Percentiles rank a stretch among this genome's conserved stretches.
These are phyloP conservation scores for Coleophoma cylindrospora DNA, from an alignment of 2,329 filamentous ascomycete species.

Conservation along the genomic window DNA sequence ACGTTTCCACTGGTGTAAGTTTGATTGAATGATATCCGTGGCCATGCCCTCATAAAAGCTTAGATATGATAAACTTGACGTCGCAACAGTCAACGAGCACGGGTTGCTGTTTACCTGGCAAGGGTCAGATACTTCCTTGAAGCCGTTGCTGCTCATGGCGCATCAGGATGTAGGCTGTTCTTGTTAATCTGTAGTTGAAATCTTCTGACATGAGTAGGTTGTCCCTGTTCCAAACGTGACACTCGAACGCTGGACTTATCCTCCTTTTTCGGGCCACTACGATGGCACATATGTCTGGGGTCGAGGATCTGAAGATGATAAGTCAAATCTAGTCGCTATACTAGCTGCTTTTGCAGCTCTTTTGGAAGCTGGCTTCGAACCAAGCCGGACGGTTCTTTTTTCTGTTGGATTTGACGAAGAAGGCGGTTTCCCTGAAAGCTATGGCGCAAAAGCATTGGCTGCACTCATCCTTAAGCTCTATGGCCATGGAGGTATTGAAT, in stretches of 20 bases:
- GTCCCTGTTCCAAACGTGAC: constrained; percentile 51
- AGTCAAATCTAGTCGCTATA: constrained; percentile 53
- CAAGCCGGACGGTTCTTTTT: constrained; percentile 49
- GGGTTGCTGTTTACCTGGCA: constrained; percentile 55
- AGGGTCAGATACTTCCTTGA: constrained; percentile 44
- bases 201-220: background rate
- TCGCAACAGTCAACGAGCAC: constrained; percentile 50
- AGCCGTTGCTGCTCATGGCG: constrained; percentile 52
- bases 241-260: constrained; percentile 48
- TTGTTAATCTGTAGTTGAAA: background rate
- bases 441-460: constrained; percentile 46
- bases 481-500: constrained; percentile 25
- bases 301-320: constrained; percentile 54
- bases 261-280: constrained; percentile 53
- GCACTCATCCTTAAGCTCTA: constrained; percentile 41
- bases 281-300: constrained; percentile 58
- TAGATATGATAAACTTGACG: constrained; percentile 6
- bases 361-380: constrained; percentile 43
- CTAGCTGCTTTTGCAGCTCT: constrained; percentile 52
- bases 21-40: background rate
- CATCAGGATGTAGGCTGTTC: constrained; percentile 52
- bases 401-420: constrained; percentile 63
- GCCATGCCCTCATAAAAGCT: background rate
- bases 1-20: constrained; percentile 44
- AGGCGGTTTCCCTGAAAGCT: constrained; percentile 33